Conservation (phyloP, 83 land plant genomes). For the Isoetes engelmannii region DNA sequence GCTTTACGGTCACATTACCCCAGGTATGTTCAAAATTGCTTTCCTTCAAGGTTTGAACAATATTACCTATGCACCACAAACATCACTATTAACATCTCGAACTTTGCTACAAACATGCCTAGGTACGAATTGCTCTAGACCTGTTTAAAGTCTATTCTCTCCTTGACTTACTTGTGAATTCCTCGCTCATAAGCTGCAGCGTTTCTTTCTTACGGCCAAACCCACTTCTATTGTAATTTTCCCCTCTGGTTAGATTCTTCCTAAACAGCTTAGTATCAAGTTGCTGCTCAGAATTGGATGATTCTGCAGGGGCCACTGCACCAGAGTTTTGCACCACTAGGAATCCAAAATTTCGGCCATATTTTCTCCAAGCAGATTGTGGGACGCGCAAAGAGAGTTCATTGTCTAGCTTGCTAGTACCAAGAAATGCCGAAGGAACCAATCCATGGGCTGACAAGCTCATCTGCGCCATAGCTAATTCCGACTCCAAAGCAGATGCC, state of each 20-base stretch:
- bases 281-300: background rate
- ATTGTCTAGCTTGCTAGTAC: no score
- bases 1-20: slow-evolving; percentile 84
- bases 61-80: slow-evolving; percentile 48
- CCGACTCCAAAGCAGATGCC: no score
- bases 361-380: no score
- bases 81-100: no score
- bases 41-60: slow-evolving; percentile 70
- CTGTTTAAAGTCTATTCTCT: no score
- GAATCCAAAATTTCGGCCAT: no score
- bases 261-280: slow-evolving; percentile 81
- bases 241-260: slow-evolving; percentile 63
- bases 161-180: slow-evolving; percentile 57
- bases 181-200: slow-evolving; percentile 61
- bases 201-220: slow-evolving; percentile 88
- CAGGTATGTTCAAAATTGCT: slow-evolving; percentile 64
- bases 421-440: no score
- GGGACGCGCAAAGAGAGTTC: no score
- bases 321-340: no score
- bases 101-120: background rate
- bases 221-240: slow-evolving; percentile 72
- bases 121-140: background rate
- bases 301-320: no score
- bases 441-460: no score
- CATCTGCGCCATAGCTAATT: no score